phyloP scores from a whole-genome alignment of 805 yeast species.

The Teunomyces panamensis region DNA sequence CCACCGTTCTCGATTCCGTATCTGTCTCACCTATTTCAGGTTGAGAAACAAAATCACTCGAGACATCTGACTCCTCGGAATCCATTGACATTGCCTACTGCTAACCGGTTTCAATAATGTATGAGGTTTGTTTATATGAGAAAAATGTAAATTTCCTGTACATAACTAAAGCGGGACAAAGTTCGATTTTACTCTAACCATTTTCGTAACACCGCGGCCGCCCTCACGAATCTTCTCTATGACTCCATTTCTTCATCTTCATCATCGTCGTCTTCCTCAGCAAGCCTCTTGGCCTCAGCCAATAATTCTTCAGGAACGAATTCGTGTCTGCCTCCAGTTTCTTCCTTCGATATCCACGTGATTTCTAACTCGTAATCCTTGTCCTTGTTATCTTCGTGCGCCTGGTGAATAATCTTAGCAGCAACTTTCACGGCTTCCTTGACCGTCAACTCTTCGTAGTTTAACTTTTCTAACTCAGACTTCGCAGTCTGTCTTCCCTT shows the following conservation, averaged over 20 bases:
- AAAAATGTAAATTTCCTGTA: conserved; percentile 2
- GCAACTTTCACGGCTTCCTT: conserved; percentile 90
- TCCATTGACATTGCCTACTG: neutral
- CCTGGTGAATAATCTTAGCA: conserved; percentile 86
- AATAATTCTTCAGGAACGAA: conserved; percentile 76
- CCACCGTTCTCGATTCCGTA: neutral
- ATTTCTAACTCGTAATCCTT: conserved; percentile 95
- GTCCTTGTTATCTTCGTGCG: conserved; percentile 97
- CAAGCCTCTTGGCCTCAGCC: conserved; percentile 78
- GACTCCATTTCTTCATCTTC: conserved; percentile 47
- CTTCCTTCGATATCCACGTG: conserved; percentile 77
- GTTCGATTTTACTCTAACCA: too few relatives aligned
- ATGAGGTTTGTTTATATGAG: conserved; percentile 1
- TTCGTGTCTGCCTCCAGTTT: conserved; percentile 77
- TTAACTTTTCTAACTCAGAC: conserved; percentile 90
- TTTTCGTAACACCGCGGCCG: too few relatives aligned
- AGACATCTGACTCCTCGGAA: neutral
- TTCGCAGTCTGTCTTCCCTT: conserved; percentile 98
- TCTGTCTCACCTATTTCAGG: neutral
- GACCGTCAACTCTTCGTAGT: conserved; percentile 63
- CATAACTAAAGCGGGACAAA: neutral
- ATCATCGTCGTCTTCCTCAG: conserved; percentile 80
- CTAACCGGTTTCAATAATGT: neutral
- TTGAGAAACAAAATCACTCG: neutral
- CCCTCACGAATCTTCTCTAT: neutral